Evolutionary conservation across 345 rosid genomes (phyloP), one percentile per base, ranked within the genome.

Genomic region (Citrus reticulata): DNA sequence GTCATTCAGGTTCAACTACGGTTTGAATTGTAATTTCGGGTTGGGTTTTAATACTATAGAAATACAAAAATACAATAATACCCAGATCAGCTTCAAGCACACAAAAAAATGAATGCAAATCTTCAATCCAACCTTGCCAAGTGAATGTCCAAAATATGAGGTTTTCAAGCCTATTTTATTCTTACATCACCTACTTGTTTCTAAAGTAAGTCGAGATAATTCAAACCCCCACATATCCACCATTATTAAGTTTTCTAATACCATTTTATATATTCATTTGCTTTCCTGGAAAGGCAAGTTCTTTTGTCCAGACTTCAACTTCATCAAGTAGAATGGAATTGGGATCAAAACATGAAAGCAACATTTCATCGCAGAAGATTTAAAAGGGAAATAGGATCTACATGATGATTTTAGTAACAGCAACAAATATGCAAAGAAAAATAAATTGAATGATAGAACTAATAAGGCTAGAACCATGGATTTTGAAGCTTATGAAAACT

Each of bases 251-350:
- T 2, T 20, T 25, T 29, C 51, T 19, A 34, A 4, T 30, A 6
- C 1, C 34, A 27, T 62, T 11, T 68, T 42, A 68, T 13, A 11
- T 49, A 69, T 42, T 16, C 55, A 46, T 42, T 69, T 32, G 34
- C 34, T 32, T 32, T 32, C 89, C 89, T 9, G 63, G 55, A 11
- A 68, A 60, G 65, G 60, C 40, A 82, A 83, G 76, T 69, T 85
- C 82, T 60, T 42, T 39, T 4, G 68, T 79, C 85, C 80, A 69
- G 70, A 73, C 83, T 37, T 84, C 89, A 51, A 49, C 85, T 87
- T 88, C 81, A 42, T 78, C 68, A 62, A 81, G 76, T 42, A 29
- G 59, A 76, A 63, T 30, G 14, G 62, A 59, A 70, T 42, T 16
- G 5, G 19, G 67, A 16, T 77, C 16, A 74, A 27, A 63, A 68